Evolutionary conservation across 75 land plant genomes (phyloP), one percentile per base, ranked within the genome.

Genomic region (Selaginella tamariscina): DNA sequence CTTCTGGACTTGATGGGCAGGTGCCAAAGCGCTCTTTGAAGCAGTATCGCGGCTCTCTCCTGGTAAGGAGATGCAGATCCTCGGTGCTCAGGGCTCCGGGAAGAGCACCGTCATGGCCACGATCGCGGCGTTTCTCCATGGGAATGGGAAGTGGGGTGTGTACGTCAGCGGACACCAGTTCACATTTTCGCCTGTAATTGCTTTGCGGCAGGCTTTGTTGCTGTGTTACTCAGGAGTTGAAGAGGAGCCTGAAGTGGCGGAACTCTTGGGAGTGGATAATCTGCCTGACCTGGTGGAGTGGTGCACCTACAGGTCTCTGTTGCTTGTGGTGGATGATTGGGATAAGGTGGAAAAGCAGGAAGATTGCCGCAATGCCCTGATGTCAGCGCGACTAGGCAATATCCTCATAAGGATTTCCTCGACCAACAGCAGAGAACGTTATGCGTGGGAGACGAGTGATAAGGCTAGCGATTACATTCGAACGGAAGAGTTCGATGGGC

Each of bases 71-170:
- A 39, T 39, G 49, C 49, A 39, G 49, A 39, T 39, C 5, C 49
- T 39, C 11, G 49, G 49, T 39, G 5, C 49, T 5, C 5, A 39
- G 49, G 49, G 49, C 15, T 39, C 11, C 49, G 49, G 49, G 11
- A 39, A 39, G n/a, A n/a, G 49, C 49, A 39, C 49, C 49, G 49
- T 39, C 49, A 39, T 39, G 49, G 49, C 49, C 15, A 39, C 49
- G 11, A 39, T 39, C 49, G 49, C 49, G 49, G 49, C 11, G 11
- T 39, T 5, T 15, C 49, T 39, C 11, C 49, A 39, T 39, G 49
- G 49, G 49, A n/a, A n/a, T n/a, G n/a, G n/a, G n/a, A n/a, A n/a
- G n/a, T 15, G 49, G n/a, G n/a, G 49, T 39, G 49, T 39, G 49
- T 39, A 5, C 49, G 11, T 39, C 49, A 15, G 49, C 15, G 49